Percentiles rank a stretch among this genome's conserved stretches.
Evolutionary conservation across 1,284 basidiomycete species (phyloP).

Genomic region (Erythrobasidium hasegawianum): DNA sequence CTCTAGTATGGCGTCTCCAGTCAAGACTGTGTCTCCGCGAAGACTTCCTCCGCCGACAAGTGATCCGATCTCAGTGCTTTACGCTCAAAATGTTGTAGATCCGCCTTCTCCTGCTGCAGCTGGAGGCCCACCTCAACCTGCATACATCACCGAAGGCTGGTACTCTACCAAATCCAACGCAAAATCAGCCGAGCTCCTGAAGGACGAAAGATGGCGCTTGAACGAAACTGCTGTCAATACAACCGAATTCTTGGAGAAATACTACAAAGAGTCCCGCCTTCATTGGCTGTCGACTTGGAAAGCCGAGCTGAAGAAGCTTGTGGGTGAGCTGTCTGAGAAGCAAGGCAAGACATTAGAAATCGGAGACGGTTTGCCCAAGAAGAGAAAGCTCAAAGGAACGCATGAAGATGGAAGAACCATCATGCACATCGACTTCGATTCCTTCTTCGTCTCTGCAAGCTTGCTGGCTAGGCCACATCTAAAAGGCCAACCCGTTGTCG

Average conservation of each 20-base stretch:
- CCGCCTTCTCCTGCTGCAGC: not conserved
- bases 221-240: slow-evolving; percentile 77
- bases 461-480: slow-evolving; percentile 70
- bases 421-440: slow-evolving; percentile 95
- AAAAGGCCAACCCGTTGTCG: slow-evolving; percentile 80
- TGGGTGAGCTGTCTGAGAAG: slow-evolving; percentile 69
- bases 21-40: slow-evolving; percentile 4
- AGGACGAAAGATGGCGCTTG: slow-evolving; percentile 74
- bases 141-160: slow-evolving; percentile 12
- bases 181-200: slow-evolving; percentile 54
- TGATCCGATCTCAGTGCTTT: slow-evolving; percentile 21
- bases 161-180: slow-evolving; percentile 25
- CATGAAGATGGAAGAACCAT: slow-evolving; percentile 61
- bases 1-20: not conserved
- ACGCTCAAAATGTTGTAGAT: slow-evolving; percentile 8
- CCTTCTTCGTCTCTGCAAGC: slow-evolving; percentile 93
- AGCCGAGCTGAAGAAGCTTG: slow-evolving; percentile 74
- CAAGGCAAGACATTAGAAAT: slow-evolving; percentile 50
- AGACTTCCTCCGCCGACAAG: slow-evolving; percentile 28
- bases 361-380: slow-evolving; percentile 44
- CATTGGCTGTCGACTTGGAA: slow-evolving; percentile 94
- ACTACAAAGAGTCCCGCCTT: slow-evolving; percentile 84
- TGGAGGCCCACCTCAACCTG: not conserved
- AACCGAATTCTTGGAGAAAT: slow-evolving; percentile 74
- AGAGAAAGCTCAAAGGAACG: slow-evolving; percentile 49